phyloP scores from a whole-genome alignment of 495 filamentous ascomycete species.

The Aspergillus taichungensis region DNA sequence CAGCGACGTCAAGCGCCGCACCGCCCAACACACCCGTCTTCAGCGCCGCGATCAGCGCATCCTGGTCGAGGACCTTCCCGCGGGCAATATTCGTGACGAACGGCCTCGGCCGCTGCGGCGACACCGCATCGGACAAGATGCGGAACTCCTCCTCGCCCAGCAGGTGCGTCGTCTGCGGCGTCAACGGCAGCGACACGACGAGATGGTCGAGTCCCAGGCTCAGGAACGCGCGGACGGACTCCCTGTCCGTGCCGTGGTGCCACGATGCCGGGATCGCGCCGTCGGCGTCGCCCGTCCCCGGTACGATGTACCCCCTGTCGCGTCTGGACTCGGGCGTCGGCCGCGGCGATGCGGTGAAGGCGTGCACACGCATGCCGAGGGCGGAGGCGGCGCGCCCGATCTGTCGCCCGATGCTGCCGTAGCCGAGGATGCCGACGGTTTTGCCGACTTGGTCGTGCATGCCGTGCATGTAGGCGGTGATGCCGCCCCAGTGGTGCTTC shows the following conservation, averaged over 20 bases:
- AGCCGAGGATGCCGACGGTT: constrained; percentile 68
- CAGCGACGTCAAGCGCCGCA: constrained; percentile 76
- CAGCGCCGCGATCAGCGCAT: constrained; percentile 53
- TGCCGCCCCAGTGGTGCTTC: constrained; percentile 29
- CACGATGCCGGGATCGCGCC: constrained; percentile 62
- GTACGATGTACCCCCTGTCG: constrained; percentile 61
- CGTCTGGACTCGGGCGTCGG: constrained; percentile 44
- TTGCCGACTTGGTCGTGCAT: constrained; percentile 45
- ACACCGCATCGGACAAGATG: constrained; percentile 44
- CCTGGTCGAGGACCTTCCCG: constrained; percentile 61
- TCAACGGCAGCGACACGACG: constrained; percentile 67
- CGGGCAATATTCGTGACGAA: constrained; percentile 70
- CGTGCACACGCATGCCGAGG: constrained; percentile 73
- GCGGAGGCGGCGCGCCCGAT: constrained; percentile 58
- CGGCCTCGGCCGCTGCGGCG: constrained; percentile 13
- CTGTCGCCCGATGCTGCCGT: constrained; percentile 77
- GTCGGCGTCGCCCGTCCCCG: constrained; percentile 69
- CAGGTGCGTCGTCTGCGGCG: constrained; percentile 53
- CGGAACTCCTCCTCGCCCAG: constrained; percentile 58
- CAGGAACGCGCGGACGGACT: constrained; percentile 57
- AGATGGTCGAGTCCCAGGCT: constrained; percentile 63
- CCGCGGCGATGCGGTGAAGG: constrained; percentile 63
- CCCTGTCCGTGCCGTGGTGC: constrained; percentile 58
- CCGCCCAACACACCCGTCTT: constrained; percentile 44
- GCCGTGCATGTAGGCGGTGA: constrained; percentile 7